Evolutionary conservation across 305 asterid genomes (phyloP).

Genomic region (Salvia sclarea): DNA sequence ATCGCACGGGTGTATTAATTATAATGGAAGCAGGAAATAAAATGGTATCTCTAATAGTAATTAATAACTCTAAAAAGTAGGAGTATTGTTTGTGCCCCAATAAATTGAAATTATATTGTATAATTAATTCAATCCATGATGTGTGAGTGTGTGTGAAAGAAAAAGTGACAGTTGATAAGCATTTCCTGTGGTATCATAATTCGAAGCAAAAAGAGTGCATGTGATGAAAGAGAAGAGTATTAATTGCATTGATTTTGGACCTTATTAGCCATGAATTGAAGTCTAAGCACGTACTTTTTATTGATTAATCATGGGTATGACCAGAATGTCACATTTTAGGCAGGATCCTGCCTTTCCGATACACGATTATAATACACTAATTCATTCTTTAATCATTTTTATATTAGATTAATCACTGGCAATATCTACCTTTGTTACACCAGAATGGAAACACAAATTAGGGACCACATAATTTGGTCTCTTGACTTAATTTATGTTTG

Average conservation of each 20-base stretch:
- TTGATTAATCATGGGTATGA: conserved; percentile 41
- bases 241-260: conserved; percentile 36
- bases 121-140: not conserved
- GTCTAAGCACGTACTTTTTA: conserved; percentile 36
- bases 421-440: conserved; percentile 40
- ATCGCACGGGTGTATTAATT: not conserved
- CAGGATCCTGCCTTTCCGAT: conserved; percentile 58
- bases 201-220: conserved; percentile 35
- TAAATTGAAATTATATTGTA: no score
- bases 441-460: conserved; percentile 49
- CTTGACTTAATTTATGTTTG: conserved; percentile 36
- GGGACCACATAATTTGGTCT: conserved; percentile 83
- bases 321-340: conserved; percentile 43
- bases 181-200: conserved; percentile 30
- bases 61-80: no score
- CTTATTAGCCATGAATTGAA: conserved; percentile 42
- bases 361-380: conserved; percentile 35
- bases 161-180: conserved; percentile 15
- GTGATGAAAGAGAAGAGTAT: conserved; percentile 41
- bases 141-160: not conserved
- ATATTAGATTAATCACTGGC: conserved; percentile 32
- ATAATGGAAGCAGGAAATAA: not conserved
- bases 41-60: not conserved
- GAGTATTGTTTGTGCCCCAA: not conserved
- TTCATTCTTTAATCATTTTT: not conserved